Evolutionary conservation across 2,329 filamentous ascomycete genomes (phyloP), one percentile per base, ranked within the genome.

Genomic region (Microcyclospora tardicrescens): DNA sequence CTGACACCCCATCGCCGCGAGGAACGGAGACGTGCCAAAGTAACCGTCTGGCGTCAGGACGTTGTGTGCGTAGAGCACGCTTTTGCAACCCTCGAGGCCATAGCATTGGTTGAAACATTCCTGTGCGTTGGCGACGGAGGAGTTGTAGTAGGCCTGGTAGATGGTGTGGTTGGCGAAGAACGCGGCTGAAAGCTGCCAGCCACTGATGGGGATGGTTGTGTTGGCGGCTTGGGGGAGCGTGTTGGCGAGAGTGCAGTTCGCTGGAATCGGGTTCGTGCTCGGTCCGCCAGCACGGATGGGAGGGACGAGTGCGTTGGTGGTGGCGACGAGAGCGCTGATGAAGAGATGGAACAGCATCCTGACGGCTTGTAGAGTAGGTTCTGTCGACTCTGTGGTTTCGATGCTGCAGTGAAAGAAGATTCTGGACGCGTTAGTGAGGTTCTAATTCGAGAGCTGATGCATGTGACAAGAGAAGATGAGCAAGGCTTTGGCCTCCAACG

Each of bases 81-180:
- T 50, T 39, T 57, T 56, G 49, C 62, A 65, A 31, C 54, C 47
- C 12, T 42, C 40, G 34, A 58, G 60, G 10, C 62, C 61, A 39
- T 64, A 60, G 48, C 62, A 65, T 43, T 64, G 62, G 42, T 63
- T 38, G 3, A 58, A 50, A 43, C 61, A 64, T 37, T 60, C 54
- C 38, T 51, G 37, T 11, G 52, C 53, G 37, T 49, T 44, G 6
- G 43, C 36, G 9, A 33, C 16, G 19, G 36, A 28, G 8, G 36
- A 37, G 13, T 51, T 42, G 13, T 55, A 51, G 43, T 62, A 64
- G 49, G 59, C 59, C 10, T 53, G 47, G 44, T 52, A 56, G 37
- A 55, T 42, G 33, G 56, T 34, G 36, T 47, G 58, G 14, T 55
- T 44, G 14, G 46, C 35, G n/a, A 43, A 47, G 40, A 52, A 44